Evolutionary conservation across 2,329 filamentous ascomycete species (phyloP), one percentile per base, ranked within the genome.

Genomic region (Hawksworthiomyces lignivorus): DNA sequence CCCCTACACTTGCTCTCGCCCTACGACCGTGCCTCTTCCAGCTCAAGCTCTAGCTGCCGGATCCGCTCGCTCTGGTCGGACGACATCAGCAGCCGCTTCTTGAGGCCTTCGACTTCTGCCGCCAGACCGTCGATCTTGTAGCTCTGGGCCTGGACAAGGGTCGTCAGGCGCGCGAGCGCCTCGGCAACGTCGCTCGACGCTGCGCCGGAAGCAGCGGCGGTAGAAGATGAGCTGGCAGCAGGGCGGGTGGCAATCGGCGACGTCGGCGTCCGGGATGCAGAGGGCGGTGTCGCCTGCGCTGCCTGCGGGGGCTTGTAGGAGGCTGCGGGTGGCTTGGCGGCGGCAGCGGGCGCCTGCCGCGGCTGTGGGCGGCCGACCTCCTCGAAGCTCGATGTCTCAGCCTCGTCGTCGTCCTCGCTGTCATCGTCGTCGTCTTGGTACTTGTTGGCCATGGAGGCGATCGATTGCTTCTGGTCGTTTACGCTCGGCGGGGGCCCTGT

Each of bases 381-480:
- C 58, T 96, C 89, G 52, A 96, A 96, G 64, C 82, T 87, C 1
- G 86, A 90, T 21, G 75, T 73, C 44, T 86, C 82, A 35, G 51
- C 56, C n/a, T 55, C 75, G 10, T 79, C 75, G 8, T 56, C 55
- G 1, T 77, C 74, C n/a, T 75, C 75, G 12, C 77, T 73, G 7
- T 80, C 77, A 20, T 69, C 67, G 18, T 75, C 71, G 36, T 83
- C 70, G 58, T 94, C 88, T 53, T 87, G 83, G 63, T 86, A 96
- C 63, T 86, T 94, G 60, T 77, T 80, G 9, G 88, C 89, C 72
- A 92, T 82, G 42, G 80, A 80, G 17, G 87, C 78, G 63, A 96
- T 92, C 11, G 87, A 94, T 21, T 77, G 76, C 61, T 92, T 88
- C 66, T 95, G 90, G 49, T 94, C 86, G 49, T 81, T 83, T 65